Base-by-base conservation (phyloP, 2,329 filamentous ascomycete species). In the Aureobasidium sp. region DNA sequence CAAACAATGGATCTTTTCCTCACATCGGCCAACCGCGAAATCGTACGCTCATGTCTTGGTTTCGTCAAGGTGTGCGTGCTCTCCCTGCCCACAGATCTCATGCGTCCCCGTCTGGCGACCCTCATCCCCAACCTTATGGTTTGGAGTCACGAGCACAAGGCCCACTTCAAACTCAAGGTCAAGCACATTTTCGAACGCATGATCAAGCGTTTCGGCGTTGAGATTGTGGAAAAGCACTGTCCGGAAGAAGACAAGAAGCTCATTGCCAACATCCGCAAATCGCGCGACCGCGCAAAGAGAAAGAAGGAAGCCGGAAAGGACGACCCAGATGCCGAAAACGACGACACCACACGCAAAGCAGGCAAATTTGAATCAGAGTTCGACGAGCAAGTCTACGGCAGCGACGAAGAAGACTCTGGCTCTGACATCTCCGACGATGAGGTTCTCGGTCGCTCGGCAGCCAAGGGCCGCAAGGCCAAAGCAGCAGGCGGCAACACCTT, bases 101-200 rank as follows among this genome's bases (percentile, higher is more conserved):
- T 99, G 78, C 80, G 87, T 37, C 86, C 90, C 4, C 84, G 91
- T 25, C 83, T 99, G 37, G 77, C 81, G 33, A 84, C 85, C 0
- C 80, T 99, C 50, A 83, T 99, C 2, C 90, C 92, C 3, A 95
- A 95, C 73, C 79, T 97, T 21, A 90, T 97, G 80, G 85, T 92
- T 43, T 99, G 94, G 93, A 92, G 89, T 71, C 90, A 96, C 74
- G 94, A 99, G 75, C 95, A 99, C 79, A 97, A 97, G 78, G 91
- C 91, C 13, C 91, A 95, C 71, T 94, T 99, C 78, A 90, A 93
- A 69, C 87, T 89, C 53, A 99, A 97, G 79, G 92, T 99, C 67
- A 97, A 96, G 84, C 92, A 96, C 70, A 97, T 99, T 64, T 78
- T 99, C 17, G 94, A 99, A 76, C 85, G 94, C 57, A 90, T 96